Percentiles rank a stretch among this genome's conserved stretches.
Evolutionary conservation across 2,329 filamentous ascomycete species (phyloP).

Genomic region (Dactylella cylindrospora): DNA sequence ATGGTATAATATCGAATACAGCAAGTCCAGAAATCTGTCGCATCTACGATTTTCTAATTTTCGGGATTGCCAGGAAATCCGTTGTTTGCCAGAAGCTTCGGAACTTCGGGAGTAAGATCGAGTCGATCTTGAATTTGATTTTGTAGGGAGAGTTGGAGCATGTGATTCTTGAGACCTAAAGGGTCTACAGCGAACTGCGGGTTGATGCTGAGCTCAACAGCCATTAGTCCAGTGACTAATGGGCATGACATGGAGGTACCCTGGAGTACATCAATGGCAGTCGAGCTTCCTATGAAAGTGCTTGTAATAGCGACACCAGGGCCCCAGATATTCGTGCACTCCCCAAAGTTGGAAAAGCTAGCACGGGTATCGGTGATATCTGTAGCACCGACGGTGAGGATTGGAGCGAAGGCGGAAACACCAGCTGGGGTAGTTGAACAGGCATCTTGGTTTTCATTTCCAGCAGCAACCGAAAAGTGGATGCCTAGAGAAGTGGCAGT

Average conservation of each 20-base stretch:
- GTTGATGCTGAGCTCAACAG: slow-evolving; percentile 45
- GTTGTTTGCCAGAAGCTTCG: slow-evolving; percentile 32
- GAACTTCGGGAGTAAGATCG: slow-evolving; percentile 8
- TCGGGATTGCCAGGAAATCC: slow-evolving; percentile 37
- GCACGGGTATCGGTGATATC: slow-evolving; percentile 51
- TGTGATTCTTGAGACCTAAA: slow-evolving; percentile 45
- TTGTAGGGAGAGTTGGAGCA: slow-evolving; percentile 25
- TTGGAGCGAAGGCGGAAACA: slow-evolving; percentile 52
- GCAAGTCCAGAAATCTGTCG: too few species aligned
- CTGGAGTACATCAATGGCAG: slow-evolving; percentile 56
- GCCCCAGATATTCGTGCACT: slow-evolving; percentile 61
- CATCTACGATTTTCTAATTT: too few species aligned
- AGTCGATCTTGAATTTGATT: slow-evolving; percentile 13
- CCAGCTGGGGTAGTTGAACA: slow-evolving; percentile 51
- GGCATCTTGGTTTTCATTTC: slow-evolving; percentile 51
- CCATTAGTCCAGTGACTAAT: slow-evolving; percentile 49
- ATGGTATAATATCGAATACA: too few species aligned
- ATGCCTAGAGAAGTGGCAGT: slow-evolving; percentile 54
- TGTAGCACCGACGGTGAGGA: slow-evolving; percentile 54
- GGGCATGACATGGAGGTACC: slow-evolving; percentile 59
- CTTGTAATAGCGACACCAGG: slow-evolving; percentile 60
- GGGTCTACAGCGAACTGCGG: slow-evolving; percentile 42
- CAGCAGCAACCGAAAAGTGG: slow-evolving; percentile 54
- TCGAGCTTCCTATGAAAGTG: slow-evolving; percentile 57
- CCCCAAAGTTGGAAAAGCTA: slow-evolving; percentile 55